Percentiles rank a stretch among this genome's conserved stretches.
Conservation (phyloP, 2,329 filamentous ascomycete genomes). For the Alternaria sp. region DNA sequence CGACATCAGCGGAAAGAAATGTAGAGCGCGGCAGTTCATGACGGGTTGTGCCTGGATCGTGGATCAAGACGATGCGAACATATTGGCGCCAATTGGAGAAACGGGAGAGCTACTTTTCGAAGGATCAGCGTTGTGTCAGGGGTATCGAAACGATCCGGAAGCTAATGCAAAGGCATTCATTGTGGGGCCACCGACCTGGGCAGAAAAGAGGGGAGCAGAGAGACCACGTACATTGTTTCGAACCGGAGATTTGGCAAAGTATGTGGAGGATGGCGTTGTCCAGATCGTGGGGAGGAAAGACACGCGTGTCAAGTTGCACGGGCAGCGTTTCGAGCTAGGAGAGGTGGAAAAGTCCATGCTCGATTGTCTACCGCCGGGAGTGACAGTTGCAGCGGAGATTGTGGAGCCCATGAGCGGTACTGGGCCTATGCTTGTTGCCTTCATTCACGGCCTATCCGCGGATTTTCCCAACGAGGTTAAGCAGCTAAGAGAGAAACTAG, state of each 20-base stretch:
- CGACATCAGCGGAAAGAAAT: conserved; percentile 5
- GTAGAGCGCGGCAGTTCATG: conserved; percentile 5
- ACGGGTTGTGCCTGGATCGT: conserved; percentile 10
- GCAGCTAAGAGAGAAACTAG: conserved; percentile 2
- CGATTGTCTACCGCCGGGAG: not conserved
- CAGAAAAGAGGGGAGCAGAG: not conserved
- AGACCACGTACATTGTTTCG: not conserved
- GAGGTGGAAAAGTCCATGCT: conserved; percentile 8
- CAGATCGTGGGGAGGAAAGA: conserved; percentile 9
- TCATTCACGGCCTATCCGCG: not conserved
- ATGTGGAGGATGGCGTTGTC: conserved; percentile 9
- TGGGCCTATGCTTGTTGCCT: conserved; percentile 6
- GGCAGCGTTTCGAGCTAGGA: conserved; percentile 8
- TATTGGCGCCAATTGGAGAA: conserved; percentile 5
- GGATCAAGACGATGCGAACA: conserved; percentile 4
- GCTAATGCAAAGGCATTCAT: conserved; percentile 8
- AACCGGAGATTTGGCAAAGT: conserved; percentile 8
- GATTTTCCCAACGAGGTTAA: conserved; percentile 3
- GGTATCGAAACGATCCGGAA: conserved; percentile 2
- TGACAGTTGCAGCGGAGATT: conserved; percentile 5
- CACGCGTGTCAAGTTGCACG: conserved; percentile 7
- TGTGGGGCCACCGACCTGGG: not conserved
- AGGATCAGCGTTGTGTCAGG: conserved; percentile 5
- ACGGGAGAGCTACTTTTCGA: conserved; percentile 11
- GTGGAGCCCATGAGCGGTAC: conserved; percentile 2